Percentiles rank a stretch among this genome's conserved stretches.
phyloP scores from a whole-genome alignment of 1,284 basidiomycete genomes.

The Malassezia obtusa region DNA sequence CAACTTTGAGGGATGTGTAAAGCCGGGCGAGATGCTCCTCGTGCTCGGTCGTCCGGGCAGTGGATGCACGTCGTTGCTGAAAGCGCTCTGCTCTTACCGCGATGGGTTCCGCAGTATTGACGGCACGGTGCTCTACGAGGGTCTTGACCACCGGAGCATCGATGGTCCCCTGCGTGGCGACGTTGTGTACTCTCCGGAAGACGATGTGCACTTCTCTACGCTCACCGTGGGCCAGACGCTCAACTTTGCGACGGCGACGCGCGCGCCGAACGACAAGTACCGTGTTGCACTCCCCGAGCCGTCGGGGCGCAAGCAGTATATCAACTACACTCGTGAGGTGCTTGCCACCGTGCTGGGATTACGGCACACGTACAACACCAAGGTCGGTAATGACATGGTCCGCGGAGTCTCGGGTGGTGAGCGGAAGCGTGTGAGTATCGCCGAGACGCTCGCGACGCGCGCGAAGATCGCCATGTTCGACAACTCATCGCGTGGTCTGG shows the following conservation, averaged over 20 bases:
- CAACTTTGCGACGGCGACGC: slow-evolving; percentile 22
- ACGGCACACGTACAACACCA: slow-evolving; percentile 27
- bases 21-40: slow-evolving; percentile 58
- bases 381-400: slow-evolving; percentile 29
- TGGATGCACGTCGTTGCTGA: slow-evolving; percentile 58
- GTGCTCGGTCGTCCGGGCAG: slow-evolving; percentile 54
- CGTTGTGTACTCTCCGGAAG: slow-evolving; percentile 31
- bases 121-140: slow-evolving; percentile 47
- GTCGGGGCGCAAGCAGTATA: slow-evolving; percentile 29
- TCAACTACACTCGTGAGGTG: slow-evolving; percentile 23
- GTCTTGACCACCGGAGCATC: slow-evolving; percentile 55
- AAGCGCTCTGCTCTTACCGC: slow-evolving; percentile 55
- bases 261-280: slow-evolving; percentile 17
- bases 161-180: slow-evolving; percentile 23
- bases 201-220: slow-evolving; percentile 29
- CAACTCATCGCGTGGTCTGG: slow-evolving; percentile 50
- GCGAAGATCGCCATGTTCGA: slow-evolving; percentile 36
- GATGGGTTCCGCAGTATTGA: slow-evolving; percentile 32
- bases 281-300: slow-evolving; percentile 26
- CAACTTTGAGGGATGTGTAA: slow-evolving; percentile 26
- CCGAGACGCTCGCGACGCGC: slow-evolving; percentile 49
- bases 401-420: slow-evolving; percentile 50
- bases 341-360: slow-evolving; percentile 42
- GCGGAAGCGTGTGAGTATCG: slow-evolving; percentile 33
- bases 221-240: slow-evolving; percentile 33